phyloP scores from a whole-genome alignment of 768 basidiomycete species.

The Lactarius indigo region DNA sequence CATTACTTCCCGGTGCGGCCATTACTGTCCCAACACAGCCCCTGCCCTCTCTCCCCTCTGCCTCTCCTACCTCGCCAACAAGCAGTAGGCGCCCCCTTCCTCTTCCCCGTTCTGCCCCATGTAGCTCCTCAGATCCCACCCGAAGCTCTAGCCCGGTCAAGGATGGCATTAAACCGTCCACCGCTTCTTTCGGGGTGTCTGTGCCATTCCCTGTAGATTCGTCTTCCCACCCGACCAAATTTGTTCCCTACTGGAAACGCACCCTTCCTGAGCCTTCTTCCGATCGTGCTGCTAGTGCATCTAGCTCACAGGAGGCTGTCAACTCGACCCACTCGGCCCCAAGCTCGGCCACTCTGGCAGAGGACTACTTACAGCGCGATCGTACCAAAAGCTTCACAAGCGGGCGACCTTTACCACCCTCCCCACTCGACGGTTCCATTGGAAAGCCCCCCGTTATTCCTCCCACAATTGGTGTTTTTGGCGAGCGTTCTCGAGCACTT shows the following conservation, averaged over 20 bases:
- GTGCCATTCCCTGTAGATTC: background rate
- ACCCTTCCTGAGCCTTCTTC: conserved; percentile 24
- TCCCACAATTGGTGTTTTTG: background rate
- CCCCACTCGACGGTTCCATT: conserved; percentile 20
- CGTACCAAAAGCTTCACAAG: conserved; percentile 24
- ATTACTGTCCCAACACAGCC: conserved; percentile 1
- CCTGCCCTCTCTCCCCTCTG: conserved; percentile 7
- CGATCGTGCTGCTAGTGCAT: conserved; percentile 8
- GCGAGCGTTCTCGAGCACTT: conserved; percentile 10
- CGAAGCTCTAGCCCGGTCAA: conserved; percentile 23
- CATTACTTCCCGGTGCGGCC: conserved; percentile 1
- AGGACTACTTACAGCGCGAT: conserved; percentile 5
- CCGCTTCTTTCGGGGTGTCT: background rate
- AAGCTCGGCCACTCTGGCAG: background rate
- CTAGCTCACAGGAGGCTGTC: conserved; percentile 16
- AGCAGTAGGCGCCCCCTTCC: conserved; percentile 22
- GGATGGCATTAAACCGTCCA: conserved; percentile 11
- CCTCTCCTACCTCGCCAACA: conserved; percentile 24
- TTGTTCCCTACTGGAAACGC: conserved; percentile 27
- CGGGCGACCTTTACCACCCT: conserved; percentile 23
- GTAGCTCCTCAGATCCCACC: conserved; percentile 1
- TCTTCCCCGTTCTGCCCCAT: conserved; percentile 10
- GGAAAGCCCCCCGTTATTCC: conserved; percentile 18
- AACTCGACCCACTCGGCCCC: conserved; percentile 5
- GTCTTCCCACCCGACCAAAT: conserved; percentile 11